phyloP scores from a whole-genome alignment of 1,139 yeast genomes.

The Suhomyces atakaporum region DNA sequence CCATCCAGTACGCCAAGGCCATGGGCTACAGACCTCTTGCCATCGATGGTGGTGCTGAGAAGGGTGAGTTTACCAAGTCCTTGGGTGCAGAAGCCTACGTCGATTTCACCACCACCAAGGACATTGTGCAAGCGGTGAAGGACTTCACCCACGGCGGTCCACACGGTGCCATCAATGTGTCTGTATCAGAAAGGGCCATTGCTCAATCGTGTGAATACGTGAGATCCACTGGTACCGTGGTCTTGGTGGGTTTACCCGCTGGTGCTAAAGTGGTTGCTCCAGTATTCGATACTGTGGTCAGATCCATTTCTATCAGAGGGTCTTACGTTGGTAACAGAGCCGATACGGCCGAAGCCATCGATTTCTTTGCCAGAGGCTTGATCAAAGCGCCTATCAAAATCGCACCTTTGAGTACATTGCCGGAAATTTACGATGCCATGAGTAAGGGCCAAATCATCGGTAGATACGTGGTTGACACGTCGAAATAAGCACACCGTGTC shows the following conservation, averaged over 20 bases:
- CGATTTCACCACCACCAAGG: slow-evolving; percentile 62
- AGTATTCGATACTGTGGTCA: slow-evolving; percentile 66
- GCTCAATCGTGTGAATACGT: slow-evolving; percentile 64
- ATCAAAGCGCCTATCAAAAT: slow-evolving; percentile 67
- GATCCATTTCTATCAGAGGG: slow-evolving; percentile 64
- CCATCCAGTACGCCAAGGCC: slow-evolving; percentile 72
- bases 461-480: slow-evolving; percentile 65
- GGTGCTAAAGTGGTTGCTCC: slow-evolving; percentile 65
- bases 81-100: slow-evolving; percentile 70
- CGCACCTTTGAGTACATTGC: slow-evolving; percentile 63
- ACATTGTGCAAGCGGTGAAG: slow-evolving; percentile 55
- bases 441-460: slow-evolving; percentile 73
- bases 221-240: slow-evolving; percentile 70
- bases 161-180: slow-evolving; percentile 73
- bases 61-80: slow-evolving; percentile 54
- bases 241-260: slow-evolving; percentile 75
- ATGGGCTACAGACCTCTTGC: slow-evolving; percentile 75
- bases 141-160: slow-evolving; percentile 75
- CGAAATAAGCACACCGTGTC: slow-evolving; percentile 5
- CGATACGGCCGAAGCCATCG: slow-evolving; percentile 74
- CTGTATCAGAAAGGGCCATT: slow-evolving; percentile 69
- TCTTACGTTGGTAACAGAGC: slow-evolving; percentile 83
- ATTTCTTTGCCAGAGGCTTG: slow-evolving; percentile 69
- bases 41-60: slow-evolving; percentile 75
- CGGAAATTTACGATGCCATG: slow-evolving; percentile 64